phyloP scores from a whole-genome alignment of 2,329 filamentous ascomycete genomes.

The Talaromyces marneffei region DNA sequence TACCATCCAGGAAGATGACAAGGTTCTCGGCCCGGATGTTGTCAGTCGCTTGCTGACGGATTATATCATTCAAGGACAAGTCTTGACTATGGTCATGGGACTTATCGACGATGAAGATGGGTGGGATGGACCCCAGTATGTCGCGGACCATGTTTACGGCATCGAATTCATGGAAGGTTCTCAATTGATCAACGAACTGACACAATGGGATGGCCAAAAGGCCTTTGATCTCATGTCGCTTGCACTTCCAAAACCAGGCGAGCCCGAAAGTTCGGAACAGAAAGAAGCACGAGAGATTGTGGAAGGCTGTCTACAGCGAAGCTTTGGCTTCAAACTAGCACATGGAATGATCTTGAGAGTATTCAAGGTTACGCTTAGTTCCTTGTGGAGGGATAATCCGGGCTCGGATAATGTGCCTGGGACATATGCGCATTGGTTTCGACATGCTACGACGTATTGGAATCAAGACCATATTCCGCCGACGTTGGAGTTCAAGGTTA shows the following conservation, averaged over 20 bases:
- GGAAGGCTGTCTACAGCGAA: conserved; percentile 44
- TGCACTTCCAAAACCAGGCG: conserved; percentile 32
- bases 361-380: conserved; percentile 47
- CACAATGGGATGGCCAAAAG: conserved; percentile 46
- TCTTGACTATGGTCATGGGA: conserved; percentile 47
- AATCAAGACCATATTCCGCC: conserved; percentile 39
- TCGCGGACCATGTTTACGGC: conserved; percentile 44
- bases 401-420: conserved; percentile 46
- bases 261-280: conserved; percentile 44
- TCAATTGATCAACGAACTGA: conserved; percentile 50
- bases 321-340: conserved; percentile 53
- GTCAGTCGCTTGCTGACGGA: conserved; percentile 45
- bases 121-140: conserved; percentile 53
- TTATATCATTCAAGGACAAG: conserved; percentile 55
- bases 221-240: conserved; percentile 50
- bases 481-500: conserved; percentile 2
- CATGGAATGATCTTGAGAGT: conserved; percentile 51
- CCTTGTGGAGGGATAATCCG: conserved; percentile 47
- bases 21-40: conserved; percentile 35
- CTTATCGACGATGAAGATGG: conserved; percentile 46
- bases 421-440: conserved; percentile 53
- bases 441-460: conserved; percentile 44
- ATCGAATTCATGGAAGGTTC: conserved; percentile 48
- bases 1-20: conserved; percentile 27
- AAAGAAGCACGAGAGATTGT: conserved; percentile 47